Percentiles rank a stretch among this genome's conserved stretches.
Conservation (phyloP, 75 land plant species). For the Pseudotsuga menziesii region DNA sequence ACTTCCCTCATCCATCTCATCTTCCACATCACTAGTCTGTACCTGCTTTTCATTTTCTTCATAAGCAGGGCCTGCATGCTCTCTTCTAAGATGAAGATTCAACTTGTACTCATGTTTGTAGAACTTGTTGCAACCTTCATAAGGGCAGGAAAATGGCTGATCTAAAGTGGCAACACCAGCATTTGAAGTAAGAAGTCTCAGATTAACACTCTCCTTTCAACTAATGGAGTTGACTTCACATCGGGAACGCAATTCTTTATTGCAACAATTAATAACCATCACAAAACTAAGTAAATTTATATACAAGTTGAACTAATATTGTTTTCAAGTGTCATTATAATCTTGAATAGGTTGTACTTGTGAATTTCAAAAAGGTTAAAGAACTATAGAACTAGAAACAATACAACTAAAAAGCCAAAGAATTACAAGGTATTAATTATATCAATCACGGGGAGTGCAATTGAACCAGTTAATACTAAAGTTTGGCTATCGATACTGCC, state of each 20-base stretch:
- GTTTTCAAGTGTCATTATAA: too few relatives aligned
- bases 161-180: slow-evolving; percentile 48
- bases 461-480: background rate
- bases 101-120: slow-evolving; percentile 96
- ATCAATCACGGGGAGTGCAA: too few relatives aligned
- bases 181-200: slow-evolving; percentile 33
- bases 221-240: slow-evolving; percentile 24
- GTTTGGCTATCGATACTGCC: background rate
- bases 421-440: background rate
- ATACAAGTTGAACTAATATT: too few relatives aligned
- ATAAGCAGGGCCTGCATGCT: slow-evolving; percentile 54
- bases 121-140: slow-evolving; percentile 75
- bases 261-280: background rate
- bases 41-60: slow-evolving; percentile 41
- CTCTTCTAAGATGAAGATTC: slow-evolving; percentile 75
- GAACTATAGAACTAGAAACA: background rate
- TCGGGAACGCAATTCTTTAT: slow-evolving; percentile 22
- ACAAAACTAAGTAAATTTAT: too few relatives aligned
- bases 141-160: slow-evolving; percentile 86
- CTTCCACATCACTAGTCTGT: slow-evolving; percentile 24
- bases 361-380: background rate
- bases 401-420: background rate
- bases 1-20: slow-evolving; percentile 56
- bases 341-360: background rate
- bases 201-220: slow-evolving; percentile 30